Evolutionary conservation across 495 filamentous ascomycete genomes (phyloP), one percentile per base, ranked within the genome.

Genomic region (Lentithecium fluviatile): DNA sequence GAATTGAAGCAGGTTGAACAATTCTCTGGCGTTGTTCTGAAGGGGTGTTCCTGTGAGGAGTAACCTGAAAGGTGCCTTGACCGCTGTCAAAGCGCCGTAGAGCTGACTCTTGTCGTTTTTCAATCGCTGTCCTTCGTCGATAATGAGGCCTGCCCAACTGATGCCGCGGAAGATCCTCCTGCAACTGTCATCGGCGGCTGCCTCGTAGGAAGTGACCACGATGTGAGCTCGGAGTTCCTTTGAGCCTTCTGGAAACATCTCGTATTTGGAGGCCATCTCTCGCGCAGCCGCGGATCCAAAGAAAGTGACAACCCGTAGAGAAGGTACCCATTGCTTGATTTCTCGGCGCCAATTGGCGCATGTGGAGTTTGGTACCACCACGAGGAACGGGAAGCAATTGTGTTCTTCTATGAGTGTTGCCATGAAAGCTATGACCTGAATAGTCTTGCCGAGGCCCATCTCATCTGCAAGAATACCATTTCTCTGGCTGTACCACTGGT

Each of bases 391-490:
- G 83, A 88, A 99, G 70, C 90, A 88, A 47, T 79, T 79, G 42
- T 93, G 91, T 32, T 89, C 84, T 63, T 88, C 79, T 8, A 69
- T 53, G 40, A 99, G 73, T 13, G 88, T 83, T 8, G 88, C 83
- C 8, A 99, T 76, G 50, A 95, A 82, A 2, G 84, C 85, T 54
- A 99, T 91, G 50, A 97, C 83, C 71, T 99, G 95, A 47, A 99
- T 88, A 0, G 95, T 99, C 77, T 99, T 99, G 24, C 95, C 95
- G 10, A 99, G 83, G 4, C 95, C 95, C 95, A 99, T 99, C 70
- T 99, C 95, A 66, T 99, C 95, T 1, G 95, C 95, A 2, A 99
- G 82, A 67, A 99, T 94, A n/a, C 88, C 87, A 66, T 95, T 97
- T 60, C 88, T 81, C 60, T 85, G 78, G 47, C 82, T 76, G 60